Evolutionary conservation across 441 rosid species (phyloP).

Genomic region (Aleurites moluccanus): DNA sequence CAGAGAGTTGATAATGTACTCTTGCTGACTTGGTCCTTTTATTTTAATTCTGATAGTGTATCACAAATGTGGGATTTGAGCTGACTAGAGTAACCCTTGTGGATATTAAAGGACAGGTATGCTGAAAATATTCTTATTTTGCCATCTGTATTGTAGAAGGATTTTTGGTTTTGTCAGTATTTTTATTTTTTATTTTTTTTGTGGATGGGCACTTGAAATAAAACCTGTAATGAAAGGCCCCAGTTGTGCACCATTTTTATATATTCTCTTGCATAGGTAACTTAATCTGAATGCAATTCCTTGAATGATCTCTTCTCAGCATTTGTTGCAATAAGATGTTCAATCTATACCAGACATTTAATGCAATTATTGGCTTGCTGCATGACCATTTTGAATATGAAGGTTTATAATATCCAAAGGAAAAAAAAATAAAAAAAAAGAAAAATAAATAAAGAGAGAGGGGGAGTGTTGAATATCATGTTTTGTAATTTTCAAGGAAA

Average conservation of each 20-base stretch:
- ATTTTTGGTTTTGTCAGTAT: neutral
- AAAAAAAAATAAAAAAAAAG: neutral
- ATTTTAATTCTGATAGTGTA: conserved; percentile 51
- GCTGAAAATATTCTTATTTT: conserved; percentile 2
- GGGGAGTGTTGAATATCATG: too few relatives aligned
- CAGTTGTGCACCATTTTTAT: neutral
- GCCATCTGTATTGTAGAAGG: neutral
- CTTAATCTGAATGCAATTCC: neutral
- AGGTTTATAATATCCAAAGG: too few relatives aligned
- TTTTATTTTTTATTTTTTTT: too few relatives aligned
- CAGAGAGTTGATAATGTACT: neutral
- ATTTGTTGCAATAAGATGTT: neutral
- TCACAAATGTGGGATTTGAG: conserved; percentile 83
- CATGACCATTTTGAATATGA: neutral
- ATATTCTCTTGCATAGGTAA: neutral
- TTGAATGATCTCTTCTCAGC: neutral
- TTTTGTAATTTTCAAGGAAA: too few relatives aligned
- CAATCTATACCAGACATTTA: neutral
- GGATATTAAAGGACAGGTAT: conserved; percentile 82
- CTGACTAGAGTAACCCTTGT: conserved; percentile 88
- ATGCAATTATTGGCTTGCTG: neutral
- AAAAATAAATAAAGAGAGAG: too few relatives aligned
- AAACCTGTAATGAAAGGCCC: neutral
- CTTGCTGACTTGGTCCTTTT: neutral
- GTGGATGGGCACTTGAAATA: neutral